Base-by-base conservation (phyloP, 306 rosid genomes). In the Adenanthera pavonina region DNA sequence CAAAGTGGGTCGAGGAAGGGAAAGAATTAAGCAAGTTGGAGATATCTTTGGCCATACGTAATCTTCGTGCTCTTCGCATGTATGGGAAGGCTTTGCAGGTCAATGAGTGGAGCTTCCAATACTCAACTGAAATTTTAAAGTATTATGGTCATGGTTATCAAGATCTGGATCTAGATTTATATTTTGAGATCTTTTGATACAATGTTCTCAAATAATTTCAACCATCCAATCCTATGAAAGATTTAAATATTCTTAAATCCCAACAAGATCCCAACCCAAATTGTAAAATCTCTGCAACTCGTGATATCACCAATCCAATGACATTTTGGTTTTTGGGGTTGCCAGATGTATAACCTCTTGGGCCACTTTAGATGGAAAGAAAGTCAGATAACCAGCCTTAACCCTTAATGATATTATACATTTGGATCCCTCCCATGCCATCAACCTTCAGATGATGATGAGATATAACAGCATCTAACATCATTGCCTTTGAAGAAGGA, bases 51-150 rank as follows among this genome's bases (percentile, higher is more conserved):
- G 80, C 92, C 78, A 36, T 91, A 86, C 5, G 33, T 62, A 70
- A 76, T 84, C 91, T 95, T 72, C 95, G 97, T 2, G 85, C 2
- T 62, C 81, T 89, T 14, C 85, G 59, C 72, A 88, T 95, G 97
- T 92, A 60, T 79, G 89, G 88, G 67, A 85, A 81, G 89, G 97
- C 97, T 81, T 81, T 95, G 77, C 97, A 92, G 99, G 99, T 95
- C 80, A 82, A 84, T 59, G 12, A 7, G 60, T 13, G 20, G 35
- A 44, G 44, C 53, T 8, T 47, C 60, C 48, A 52, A 38, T 83
- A 33, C 53, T 19, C 46, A 47, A 43, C 69, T 71, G 12, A 65
- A 74, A 48, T 19, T 77, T 64, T 71, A 2, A 57, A 76, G 14
- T 69, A 16, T 64, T 75, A 15, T 64, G 56, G 35, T 46, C 40